Conservation (phyloP, 768 basidiomycete species). For the Hypholoma sublateritium region DNA sequence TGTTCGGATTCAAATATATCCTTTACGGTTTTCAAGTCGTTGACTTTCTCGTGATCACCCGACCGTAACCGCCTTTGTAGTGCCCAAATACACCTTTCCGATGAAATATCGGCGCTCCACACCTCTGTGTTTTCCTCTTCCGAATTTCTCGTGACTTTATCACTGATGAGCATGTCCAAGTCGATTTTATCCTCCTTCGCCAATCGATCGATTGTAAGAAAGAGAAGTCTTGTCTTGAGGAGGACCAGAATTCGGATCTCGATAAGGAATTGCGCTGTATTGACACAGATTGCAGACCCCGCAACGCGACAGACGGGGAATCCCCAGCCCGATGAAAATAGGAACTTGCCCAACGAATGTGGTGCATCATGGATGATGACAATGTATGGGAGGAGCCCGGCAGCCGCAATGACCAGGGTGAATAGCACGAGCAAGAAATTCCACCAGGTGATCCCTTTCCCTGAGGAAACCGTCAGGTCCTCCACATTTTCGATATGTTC, state of each 20-base stretch:
- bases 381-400: conserved; percentile 10
- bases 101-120: conserved; percentile 3
- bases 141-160: not conserved
- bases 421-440: conserved; percentile 6
- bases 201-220: conserved; percentile 8
- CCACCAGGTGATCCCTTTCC: conserved; percentile 4
- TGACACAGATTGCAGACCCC: conserved; percentile 8
- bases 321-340: conserved; percentile 4
- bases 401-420: not conserved
- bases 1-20: not conserved
- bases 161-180: not conserved
- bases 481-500: conserved; percentile 12
- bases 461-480: conserved; percentile 7
- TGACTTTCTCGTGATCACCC: too few relatives aligned
- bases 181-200: not conserved
- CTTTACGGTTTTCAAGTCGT: not conserved
- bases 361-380: conserved; percentile 1
- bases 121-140: not conserved
- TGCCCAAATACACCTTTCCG: conserved; percentile 9
- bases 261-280: conserved; percentile 2
- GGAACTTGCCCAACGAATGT: too few relatives aligned
- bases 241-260: conserved; percentile 8
- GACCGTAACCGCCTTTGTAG: not conserved
- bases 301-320: conserved; percentile 10
- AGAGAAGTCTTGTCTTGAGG: conserved; percentile 8